Evolutionary conservation across 2,329 filamentous ascomycete genomes (phyloP), one percentile per base, ranked within the genome.

Genomic region (Aurifilum marmelostoma): DNA sequence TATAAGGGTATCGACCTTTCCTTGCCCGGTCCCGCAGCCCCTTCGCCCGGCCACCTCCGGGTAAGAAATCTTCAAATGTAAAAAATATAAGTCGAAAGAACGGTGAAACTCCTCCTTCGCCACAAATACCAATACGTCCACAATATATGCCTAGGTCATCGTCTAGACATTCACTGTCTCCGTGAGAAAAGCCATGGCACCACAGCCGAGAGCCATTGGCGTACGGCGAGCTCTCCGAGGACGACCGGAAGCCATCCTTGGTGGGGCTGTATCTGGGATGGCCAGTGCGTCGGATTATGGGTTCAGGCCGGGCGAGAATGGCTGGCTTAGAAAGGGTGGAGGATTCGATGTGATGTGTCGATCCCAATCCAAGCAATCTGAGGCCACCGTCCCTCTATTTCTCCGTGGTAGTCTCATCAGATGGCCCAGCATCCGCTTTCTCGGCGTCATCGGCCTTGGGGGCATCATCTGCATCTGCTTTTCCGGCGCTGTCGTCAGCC

Each of bases 381-480:
- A 14, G 3, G n/a, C 29, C 34, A 41, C 34, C 14, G n/a, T 34
- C n/a, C 34, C n/a, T 27, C 56, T 65, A 70, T 5, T 67, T 58
- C 24, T 70, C 61, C 9, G 43, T 32, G 37, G 14, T n/a, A 29
- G 50, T 43, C 41, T 62, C 61, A 14, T 50, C 50, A 34, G 66
- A n/a, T 18, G 37, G 47, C 50, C 16, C 18, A 63, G 59, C 63
- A 14, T 47, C n/a, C 12, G 63, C 24, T 32, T 63, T 69, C 9
- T 60, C 59, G n/a, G 39, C 39, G 2, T 7, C 61, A 18, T 69
- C 63, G 14, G 63, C 32, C 27, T 68, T 68, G 16, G 50, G 4
- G 12, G 16, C 50, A 27, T 59, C 65, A 18, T 43, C 54, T 12
- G 43, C 61, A 27, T 60, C 61, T 7, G 18, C 47, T 61, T 71